Conservation (phyloP, 2,329 filamentous ascomycete species). For the Trichoderma sp. region DNA sequence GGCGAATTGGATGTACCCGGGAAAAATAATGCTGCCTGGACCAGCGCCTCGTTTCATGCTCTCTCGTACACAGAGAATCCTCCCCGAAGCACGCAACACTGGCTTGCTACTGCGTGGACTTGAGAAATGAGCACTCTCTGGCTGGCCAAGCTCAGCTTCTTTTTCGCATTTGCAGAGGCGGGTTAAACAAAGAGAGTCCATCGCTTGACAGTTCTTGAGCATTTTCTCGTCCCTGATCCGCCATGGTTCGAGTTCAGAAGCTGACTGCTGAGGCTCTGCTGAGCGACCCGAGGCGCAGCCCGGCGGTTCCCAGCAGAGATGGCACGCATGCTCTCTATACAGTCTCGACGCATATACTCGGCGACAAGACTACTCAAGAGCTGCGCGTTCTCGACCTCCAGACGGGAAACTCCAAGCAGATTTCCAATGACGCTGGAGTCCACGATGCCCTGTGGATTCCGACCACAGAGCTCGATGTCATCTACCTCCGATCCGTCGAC, state of each 20-base stretch:
- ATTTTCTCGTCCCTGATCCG: not conserved
- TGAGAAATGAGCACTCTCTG: not conserved
- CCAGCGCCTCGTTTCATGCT: constrained; percentile 1
- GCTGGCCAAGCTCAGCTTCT: not conserved
- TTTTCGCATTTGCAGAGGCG: not conserved
- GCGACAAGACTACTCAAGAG: constrained; percentile 39
- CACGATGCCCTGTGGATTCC: constrained; percentile 46
- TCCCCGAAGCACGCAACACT: not conserved
- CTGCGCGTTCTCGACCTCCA: constrained; percentile 42
- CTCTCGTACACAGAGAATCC: not conserved
- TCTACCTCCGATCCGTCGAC: constrained; percentile 32
- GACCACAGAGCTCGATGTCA: constrained; percentile 28
- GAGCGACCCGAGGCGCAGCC: constrained; percentile 37
- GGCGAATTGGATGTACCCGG: constrained; percentile 8
- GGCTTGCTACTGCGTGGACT: not conserved
- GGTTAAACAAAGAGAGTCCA: not conserved
- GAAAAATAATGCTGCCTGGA: constrained; percentile 12
- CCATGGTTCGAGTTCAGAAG: constrained; percentile 34
- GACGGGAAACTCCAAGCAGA: constrained; percentile 35
- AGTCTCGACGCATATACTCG: constrained; percentile 45
- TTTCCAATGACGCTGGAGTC: constrained; percentile 37
- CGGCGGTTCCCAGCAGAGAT: constrained; percentile 47
- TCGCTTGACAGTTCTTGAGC: not conserved
- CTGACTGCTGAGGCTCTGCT: constrained; percentile 43
- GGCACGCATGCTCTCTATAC: constrained; percentile 49